phyloP scores from a whole-genome alignment of 2,329 filamentous ascomycete genomes.

The Pseudophaeomoniella oleicola region DNA sequence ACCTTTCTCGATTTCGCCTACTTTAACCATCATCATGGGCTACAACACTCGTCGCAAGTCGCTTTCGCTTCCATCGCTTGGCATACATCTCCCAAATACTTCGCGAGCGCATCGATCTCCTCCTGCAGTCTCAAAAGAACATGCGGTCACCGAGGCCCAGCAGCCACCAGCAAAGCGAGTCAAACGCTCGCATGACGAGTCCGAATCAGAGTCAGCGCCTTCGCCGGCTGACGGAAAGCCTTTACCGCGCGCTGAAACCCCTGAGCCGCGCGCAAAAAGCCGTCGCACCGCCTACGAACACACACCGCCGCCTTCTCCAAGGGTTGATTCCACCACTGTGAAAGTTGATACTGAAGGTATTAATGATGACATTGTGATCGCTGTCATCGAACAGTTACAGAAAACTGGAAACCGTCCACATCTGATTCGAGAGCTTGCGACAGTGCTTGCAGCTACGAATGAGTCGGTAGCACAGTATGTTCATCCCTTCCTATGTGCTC shows the following conservation, averaged over 20 bases:
- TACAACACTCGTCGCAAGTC: constrained; percentile 98
- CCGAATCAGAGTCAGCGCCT: constrained; percentile 15
- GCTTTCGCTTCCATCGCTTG: constrained; percentile 78
- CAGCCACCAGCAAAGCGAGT: constrained; percentile 48
- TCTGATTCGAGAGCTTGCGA: constrained; percentile 83
- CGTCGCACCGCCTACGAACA: constrained; percentile 39
- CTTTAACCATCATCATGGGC: constrained; percentile 46
- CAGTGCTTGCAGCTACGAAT: constrained; percentile 60
- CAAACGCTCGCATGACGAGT: constrained; percentile 58
- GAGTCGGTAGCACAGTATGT: constrained; percentile 84
- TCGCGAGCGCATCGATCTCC: constrained; percentile 43
- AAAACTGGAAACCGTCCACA: constrained; percentile 85
- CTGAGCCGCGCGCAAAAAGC: constrained; percentile 18
- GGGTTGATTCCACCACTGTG: constrained; percentile 25
- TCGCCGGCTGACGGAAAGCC: constrained; percentile 18
- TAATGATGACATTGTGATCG: constrained; percentile 90
- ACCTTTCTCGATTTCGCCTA: constrained; percentile 1
- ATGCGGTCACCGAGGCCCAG: constrained; percentile 38
- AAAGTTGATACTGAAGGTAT: constrained; percentile 70
- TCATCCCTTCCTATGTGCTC: constrained; percentile 6
- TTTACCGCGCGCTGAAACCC: constrained; percentile 29
- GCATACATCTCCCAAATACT: constrained; percentile 63
- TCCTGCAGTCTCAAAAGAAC: constrained; percentile 38
- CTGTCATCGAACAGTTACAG: constrained; percentile 74
- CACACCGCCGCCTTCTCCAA: constrained; percentile 68